A percentile compares a stretch with the other conserved stretches of the same genome.
Conservation (phyloP, 148 eudicot species). For the Chenopodium berlandieri region DNA sequence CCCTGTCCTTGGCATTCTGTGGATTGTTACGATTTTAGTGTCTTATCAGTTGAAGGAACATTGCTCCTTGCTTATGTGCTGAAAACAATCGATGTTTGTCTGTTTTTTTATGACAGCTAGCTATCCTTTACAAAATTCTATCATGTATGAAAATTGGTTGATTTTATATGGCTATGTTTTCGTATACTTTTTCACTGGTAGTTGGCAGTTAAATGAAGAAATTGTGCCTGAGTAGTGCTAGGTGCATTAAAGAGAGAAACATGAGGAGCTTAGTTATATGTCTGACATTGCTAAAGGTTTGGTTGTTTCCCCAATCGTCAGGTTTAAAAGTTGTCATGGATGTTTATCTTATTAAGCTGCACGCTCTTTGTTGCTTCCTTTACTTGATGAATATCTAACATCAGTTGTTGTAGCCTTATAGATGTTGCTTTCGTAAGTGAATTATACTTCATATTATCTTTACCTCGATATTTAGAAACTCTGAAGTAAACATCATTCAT, state of each 20-base stretch:
- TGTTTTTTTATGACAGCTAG: no score
- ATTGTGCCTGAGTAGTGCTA: background rate
- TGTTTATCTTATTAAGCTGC: background rate
- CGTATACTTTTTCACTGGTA: no score
- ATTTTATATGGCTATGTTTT: no score
- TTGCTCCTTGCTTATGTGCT: background rate
- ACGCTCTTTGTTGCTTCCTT: no score
- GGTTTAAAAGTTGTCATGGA: background rate
- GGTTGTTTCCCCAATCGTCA: background rate
- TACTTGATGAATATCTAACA: background rate
- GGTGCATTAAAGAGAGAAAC: background rate
- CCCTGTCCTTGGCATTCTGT: background rate
- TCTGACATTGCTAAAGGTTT: background rate
- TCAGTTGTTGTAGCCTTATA: background rate
- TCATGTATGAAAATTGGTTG: background rate
- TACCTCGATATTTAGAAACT: no score
- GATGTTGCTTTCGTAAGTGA: no score
- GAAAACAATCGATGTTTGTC: no score
- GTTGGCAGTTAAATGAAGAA: background rate
- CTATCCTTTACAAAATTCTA: background rate
- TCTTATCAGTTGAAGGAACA: background rate
- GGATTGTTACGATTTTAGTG: background rate
- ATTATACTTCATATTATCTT: no score
- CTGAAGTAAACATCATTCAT: background rate
- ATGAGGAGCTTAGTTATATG: background rate